Percentiles rank a stretch among this genome's conserved stretches.
phyloP scores from a whole-genome alignment of 2,329 filamentous ascomycete species.

The Stagonosporopsis tanaceti region DNA sequence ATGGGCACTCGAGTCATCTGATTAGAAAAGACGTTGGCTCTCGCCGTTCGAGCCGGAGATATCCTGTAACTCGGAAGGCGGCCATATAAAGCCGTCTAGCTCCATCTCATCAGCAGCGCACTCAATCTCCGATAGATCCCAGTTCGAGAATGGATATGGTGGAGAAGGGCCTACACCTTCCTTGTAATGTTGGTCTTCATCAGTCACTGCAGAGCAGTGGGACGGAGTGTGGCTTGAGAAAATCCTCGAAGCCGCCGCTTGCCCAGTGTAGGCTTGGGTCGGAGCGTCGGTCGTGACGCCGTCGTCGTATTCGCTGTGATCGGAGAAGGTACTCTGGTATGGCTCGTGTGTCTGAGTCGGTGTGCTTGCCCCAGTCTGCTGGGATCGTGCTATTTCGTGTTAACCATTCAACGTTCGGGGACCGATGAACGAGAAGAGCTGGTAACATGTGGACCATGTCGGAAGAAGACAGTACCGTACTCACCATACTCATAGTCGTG shows the following conservation, averaged over 20 bases:
- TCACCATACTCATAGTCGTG: neutral
- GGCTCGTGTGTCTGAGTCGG: neutral
- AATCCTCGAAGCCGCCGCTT: neutral
- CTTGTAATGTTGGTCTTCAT: neutral
- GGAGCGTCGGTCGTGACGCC: too few relatives aligned
- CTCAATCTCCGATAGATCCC: neutral
- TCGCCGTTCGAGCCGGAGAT: neutral
- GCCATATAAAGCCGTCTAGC: neutral
- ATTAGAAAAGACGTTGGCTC: neutral
- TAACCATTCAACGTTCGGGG: neutral
- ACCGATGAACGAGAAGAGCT: neutral
- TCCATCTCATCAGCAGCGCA: too few relatives aligned
- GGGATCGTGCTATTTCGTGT: neutral
- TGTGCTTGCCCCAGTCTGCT: neutral
- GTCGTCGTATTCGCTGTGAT: neutral
- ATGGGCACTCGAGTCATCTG: neutral
- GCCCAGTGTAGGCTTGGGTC: neutral
- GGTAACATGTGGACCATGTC: neutral
- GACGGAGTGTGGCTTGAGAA: constrained; percentile 1
- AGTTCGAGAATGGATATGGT: constrained; percentile 1
- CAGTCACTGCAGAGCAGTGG: neutral
- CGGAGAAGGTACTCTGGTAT: neutral
- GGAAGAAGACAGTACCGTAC: neutral
- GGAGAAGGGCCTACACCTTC: neutral
- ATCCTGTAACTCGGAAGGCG: neutral